These are phyloP conservation scores for Annulohypoxylon stygium DNA, from an alignment of 495 filamentous ascomycete genomes.

Conservation along the genomic window DNA sequence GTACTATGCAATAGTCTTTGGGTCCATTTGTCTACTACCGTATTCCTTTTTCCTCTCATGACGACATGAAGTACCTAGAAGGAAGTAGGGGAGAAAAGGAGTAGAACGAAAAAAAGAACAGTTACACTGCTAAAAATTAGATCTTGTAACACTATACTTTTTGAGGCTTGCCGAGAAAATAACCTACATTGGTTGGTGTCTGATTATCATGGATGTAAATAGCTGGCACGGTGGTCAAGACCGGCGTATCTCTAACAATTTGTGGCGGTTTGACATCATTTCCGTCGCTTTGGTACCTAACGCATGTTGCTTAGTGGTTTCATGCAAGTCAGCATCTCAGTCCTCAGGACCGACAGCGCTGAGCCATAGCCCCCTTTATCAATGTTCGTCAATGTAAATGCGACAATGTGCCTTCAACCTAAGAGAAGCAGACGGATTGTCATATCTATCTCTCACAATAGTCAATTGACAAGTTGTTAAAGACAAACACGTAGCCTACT, in stretches of 20 bases:
- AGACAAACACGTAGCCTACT: background rate
- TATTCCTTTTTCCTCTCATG: conserved; percentile 4
- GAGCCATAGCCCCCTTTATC: conserved; percentile 2
- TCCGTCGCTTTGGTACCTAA: conserved; percentile 27
- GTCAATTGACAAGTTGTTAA: background rate
- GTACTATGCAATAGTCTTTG: background rate
- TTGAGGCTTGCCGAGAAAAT: background rate
- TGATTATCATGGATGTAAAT: background rate
- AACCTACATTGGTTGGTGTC: background rate
- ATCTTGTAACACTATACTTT: background rate
- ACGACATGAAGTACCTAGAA: background rate
- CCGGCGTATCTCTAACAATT: conserved; percentile 23
- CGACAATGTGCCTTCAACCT: conserved; percentile 13
- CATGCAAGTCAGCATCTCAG: conserved; percentile 32
- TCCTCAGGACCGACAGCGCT: background rate
- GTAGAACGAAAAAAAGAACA: conserved; percentile 12
- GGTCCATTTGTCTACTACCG: background rate
- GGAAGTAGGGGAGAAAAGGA: background rate
- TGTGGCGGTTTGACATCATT: conserved; percentile 46
- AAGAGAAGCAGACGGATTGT: conserved; percentile 4
- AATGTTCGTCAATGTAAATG: conserved; percentile 31
- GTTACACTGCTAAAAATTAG: background rate
- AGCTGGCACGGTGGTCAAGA: background rate
- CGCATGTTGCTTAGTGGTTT: conserved; percentile 36
- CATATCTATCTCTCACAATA: background rate